phyloP scores from a whole-genome alignment of 2,329 filamentous ascomycete genomes.

The Fusarium pininemorale region DNA sequence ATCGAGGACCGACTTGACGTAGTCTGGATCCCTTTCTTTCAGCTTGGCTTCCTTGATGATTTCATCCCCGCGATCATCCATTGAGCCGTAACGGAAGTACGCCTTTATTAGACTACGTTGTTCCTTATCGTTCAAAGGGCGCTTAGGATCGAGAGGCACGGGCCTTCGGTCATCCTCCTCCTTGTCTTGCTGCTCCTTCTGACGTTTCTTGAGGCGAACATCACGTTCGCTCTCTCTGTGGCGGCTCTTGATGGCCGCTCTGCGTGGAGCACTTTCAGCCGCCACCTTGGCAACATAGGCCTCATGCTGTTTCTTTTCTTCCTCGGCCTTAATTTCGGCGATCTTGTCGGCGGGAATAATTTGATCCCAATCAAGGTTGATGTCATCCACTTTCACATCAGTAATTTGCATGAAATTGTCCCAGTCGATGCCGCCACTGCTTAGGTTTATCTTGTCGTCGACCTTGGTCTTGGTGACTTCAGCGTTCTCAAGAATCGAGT shows the following conservation, averaged over 20 bases:
- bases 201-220: conserved; percentile 73
- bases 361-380: conserved; percentile 90
- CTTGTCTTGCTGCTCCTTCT: conserved; percentile 72
- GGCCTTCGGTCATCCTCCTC: conserved; percentile 75
- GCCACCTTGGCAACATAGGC: conserved; percentile 83
- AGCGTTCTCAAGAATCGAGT: conserved; percentile 94
- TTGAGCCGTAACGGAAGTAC: conserved; percentile 88
- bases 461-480: conserved; percentile 97
- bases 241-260: conserved; percentile 68
- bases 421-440: conserved; percentile 83
- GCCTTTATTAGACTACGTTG: conserved; percentile 90
- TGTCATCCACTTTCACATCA: conserved; percentile 91
- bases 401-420: conserved; percentile 98
- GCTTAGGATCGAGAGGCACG: conserved; percentile 81
- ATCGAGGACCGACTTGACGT: conserved; percentile 78
- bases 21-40: conserved; percentile 80
- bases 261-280: conserved; percentile 86
- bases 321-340: conserved; percentile 87
- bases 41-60: conserved; percentile 88
- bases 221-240: conserved; percentile 69
- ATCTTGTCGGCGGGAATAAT: conserved; percentile 96
- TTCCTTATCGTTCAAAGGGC: conserved; percentile 92
- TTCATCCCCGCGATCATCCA: conserved; percentile 88
- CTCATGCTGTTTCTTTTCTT: conserved; percentile 84
- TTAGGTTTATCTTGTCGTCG: conserved; percentile 88